Evolutionary conservation across 257 asterid species (phyloP).

Genomic region (Capsicum pubescens): DNA sequence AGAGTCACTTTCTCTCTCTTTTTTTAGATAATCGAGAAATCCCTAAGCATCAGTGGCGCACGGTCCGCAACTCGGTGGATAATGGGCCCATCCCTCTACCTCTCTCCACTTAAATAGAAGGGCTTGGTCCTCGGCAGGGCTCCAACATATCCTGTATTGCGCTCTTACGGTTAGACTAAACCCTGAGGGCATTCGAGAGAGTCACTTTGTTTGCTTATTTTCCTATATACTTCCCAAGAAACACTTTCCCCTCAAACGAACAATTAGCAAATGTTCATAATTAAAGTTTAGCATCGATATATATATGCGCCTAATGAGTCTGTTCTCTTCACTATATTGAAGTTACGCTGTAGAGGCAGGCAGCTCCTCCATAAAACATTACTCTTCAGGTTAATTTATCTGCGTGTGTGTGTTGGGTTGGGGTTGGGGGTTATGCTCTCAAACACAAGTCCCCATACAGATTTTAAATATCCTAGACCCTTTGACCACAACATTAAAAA

Average conservation of each 20-base stretch:
- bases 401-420: background rate
- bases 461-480: background rate
- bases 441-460: background rate
- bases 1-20: background rate
- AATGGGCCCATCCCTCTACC: background rate
- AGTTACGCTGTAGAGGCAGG: background rate
- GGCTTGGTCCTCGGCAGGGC: background rate
- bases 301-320: background rate
- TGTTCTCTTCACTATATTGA: background rate
- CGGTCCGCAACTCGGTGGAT: background rate
- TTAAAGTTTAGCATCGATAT: background rate
- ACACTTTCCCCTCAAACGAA: background rate
- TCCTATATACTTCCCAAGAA: background rate
- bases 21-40: background rate
- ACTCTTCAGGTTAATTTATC: background rate
- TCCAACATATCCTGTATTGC: background rate
- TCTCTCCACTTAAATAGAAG: background rate
- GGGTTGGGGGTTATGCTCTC: background rate
- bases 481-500: background rate
- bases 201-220: constrained; percentile 11
- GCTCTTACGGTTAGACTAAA: background rate
- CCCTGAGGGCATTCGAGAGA: background rate
- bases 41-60: background rate
- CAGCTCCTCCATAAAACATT: background rate
- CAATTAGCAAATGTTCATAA: constrained; percentile 13